Conservation (phyloP, 2,329 filamentous ascomycete species). For the Verticillium isaacii region DNA sequence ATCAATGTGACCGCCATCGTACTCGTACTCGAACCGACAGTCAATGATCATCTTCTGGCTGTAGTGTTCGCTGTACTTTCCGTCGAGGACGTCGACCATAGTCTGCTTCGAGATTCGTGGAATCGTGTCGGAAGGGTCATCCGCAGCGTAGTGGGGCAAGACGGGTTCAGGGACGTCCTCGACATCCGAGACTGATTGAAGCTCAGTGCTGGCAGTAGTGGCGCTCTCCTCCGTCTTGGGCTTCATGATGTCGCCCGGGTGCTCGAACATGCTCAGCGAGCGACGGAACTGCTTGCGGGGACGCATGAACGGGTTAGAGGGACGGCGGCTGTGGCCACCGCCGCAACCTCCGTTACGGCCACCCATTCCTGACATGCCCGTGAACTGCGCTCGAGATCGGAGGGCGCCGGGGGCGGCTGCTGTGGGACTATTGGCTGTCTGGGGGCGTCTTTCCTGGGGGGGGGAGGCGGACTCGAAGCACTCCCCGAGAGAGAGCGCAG, state of each 20-base stretch:
- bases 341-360: conserved; percentile 73
- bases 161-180: conserved; percentile 70
- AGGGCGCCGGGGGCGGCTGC: conserved; percentile 52
- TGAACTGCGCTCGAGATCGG: conserved; percentile 62
- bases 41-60: conserved; percentile 85
- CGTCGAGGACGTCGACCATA: conserved; percentile 81
- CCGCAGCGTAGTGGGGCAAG: conserved; percentile 78
- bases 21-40: conserved; percentile 98
- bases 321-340: conserved; percentile 65
- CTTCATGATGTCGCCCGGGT: conserved; percentile 82
- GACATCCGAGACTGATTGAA: conserved; percentile 78
- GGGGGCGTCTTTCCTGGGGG: conserved; percentile 61
- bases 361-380: conserved; percentile 45
- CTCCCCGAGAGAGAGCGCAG: conserved; percentile 67
- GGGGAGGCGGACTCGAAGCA: conserved; percentile 74
- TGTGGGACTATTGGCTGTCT: conserved; percentile 56
- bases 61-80: conserved; percentile 71
- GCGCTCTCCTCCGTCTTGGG: conserved; percentile 57
- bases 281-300: conserved; percentile 86
- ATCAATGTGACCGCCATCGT: conserved; percentile 91
- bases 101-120: conserved; percentile 82
- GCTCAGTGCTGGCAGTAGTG: conserved; percentile 37
- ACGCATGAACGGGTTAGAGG: conserved; percentile 65
- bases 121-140: conserved; percentile 78
- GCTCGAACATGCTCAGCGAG: conserved; percentile 97